These are phyloP conservation scores for Raffaelea arxii DNA, from an alignment of 2,329 filamentous ascomycete species.

Conservation along the genomic window DNA sequence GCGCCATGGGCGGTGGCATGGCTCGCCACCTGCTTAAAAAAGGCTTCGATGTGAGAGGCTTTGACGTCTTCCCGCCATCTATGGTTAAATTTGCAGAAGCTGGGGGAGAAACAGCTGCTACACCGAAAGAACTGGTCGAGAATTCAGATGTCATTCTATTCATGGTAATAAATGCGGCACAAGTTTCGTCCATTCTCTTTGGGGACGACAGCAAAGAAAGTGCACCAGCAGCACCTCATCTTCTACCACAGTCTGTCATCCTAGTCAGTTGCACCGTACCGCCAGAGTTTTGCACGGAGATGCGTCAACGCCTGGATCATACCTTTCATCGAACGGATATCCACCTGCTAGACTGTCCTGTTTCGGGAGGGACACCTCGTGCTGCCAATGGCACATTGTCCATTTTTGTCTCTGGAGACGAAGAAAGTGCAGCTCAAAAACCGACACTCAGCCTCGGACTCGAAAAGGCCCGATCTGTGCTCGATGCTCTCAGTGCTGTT, in stretches of 20 bases:
- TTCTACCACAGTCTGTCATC: constrained; percentile 36
- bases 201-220: not conserved
- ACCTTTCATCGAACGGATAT: not conserved
- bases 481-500: not conserved
- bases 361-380: not conserved
- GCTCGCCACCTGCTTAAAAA: constrained; percentile 60
- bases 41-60: constrained; percentile 59
- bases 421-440: no score
- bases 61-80: constrained; percentile 59
- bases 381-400: not conserved
- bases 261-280: not conserved
- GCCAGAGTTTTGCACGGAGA: not conserved
- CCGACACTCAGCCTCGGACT: no score
- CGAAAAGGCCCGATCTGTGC: not conserved
- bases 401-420: not conserved
- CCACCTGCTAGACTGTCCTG: not conserved
- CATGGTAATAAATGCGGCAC: constrained; percentile 60
- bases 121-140: constrained; percentile 51
- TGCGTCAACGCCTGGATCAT: not conserved
- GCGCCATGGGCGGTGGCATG: constrained; percentile 78
- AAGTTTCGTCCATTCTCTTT: constrained; percentile 36
- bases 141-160: constrained; percentile 60
- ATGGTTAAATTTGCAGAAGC: constrained; percentile 55
- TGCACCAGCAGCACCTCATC: constrained; percentile 32
- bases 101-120: constrained; percentile 50